phyloP scores from a whole-genome alignment of 2,329 filamentous ascomycete species.

The Claviceps lovelessii region DNA sequence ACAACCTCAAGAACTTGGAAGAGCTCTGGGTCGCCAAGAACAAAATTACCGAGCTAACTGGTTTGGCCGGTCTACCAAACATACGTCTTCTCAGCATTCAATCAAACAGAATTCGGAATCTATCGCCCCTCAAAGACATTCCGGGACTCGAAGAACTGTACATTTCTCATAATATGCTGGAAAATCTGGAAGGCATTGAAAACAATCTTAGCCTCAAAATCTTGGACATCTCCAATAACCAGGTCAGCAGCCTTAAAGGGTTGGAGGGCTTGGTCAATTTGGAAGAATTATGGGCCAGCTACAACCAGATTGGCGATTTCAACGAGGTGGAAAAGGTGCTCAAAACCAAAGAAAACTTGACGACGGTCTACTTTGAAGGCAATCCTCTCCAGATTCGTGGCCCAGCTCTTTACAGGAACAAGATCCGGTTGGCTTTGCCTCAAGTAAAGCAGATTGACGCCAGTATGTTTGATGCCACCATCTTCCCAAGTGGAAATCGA shows the following conservation, averaged over 20 bases:
- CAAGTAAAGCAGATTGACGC: constrained; percentile 91
- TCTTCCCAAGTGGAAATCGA: not conserved
- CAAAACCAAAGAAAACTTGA: constrained; percentile 61
- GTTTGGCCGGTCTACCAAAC: constrained; percentile 59
- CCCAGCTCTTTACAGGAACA: constrained; percentile 85
- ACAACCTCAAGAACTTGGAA: constrained; percentile 61
- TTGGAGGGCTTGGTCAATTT: constrained; percentile 54
- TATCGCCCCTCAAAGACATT: constrained; percentile 61
- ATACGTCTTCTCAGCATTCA: constrained; percentile 86
- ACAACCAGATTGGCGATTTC: constrained; percentile 70
- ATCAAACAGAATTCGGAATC: constrained; percentile 74
- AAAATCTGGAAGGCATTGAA: constrained; percentile 59
- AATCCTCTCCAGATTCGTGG: constrained; percentile 71
- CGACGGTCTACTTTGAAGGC: constrained; percentile 92
- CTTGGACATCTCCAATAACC: constrained; percentile 83
- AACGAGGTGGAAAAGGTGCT: constrained; percentile 67
- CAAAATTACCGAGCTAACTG: constrained; percentile 75
- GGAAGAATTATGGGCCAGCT: constrained; percentile 89
- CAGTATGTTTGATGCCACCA: constrained; percentile 49
- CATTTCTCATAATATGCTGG: constrained; percentile 86
- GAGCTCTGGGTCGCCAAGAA: constrained; percentile 94
- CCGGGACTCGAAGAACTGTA: constrained; percentile 81
- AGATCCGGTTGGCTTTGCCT: constrained; percentile 74
- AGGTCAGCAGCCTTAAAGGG: constrained; percentile 59
- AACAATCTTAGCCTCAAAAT: constrained; percentile 53